Conservation (phyloP, 208 protist species). For the Leishmania tropica region DNA sequence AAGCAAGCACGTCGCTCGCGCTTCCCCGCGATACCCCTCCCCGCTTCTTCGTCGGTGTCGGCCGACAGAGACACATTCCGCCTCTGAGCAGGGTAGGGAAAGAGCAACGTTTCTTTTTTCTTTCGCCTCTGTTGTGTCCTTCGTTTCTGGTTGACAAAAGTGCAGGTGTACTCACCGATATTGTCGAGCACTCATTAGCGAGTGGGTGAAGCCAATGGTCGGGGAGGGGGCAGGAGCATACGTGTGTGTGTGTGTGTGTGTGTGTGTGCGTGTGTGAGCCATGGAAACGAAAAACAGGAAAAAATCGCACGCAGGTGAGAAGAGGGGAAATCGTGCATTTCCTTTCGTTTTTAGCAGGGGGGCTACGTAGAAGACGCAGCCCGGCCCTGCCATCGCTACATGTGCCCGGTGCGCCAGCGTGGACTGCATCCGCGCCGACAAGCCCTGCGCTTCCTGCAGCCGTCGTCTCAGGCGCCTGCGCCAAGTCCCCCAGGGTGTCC, state of each 20-base stretch:
- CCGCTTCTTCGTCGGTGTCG: neutral
- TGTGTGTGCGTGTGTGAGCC: constrained; percentile 1
- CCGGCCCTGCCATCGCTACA: neutral
- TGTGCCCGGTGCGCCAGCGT: neutral
- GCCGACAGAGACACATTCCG: neutral
- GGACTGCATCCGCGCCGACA: neutral
- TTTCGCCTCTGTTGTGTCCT: neutral
- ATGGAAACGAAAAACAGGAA: neutral
- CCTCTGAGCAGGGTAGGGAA: too few relatives aligned
- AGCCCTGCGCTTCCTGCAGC: neutral
- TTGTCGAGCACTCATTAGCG: neutral
- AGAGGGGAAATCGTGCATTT: too few relatives aligned
- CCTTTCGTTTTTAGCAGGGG: too few relatives aligned
- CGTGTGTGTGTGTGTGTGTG: constrained; percentile 1
- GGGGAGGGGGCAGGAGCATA: neutral
- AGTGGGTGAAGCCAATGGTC: neutral
- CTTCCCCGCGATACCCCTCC: neutral
- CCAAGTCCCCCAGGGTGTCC: neutral
- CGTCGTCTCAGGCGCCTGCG: neutral
- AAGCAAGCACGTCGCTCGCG: neutral
- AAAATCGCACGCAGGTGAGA: neutral
- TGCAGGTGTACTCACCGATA: neutral
- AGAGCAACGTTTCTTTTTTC: neutral
- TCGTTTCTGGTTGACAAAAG: neutral
- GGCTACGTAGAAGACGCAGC: too few relatives aligned